Conservation (phyloP, 75 land plant species). For the Picea sitchensis region DNA sequence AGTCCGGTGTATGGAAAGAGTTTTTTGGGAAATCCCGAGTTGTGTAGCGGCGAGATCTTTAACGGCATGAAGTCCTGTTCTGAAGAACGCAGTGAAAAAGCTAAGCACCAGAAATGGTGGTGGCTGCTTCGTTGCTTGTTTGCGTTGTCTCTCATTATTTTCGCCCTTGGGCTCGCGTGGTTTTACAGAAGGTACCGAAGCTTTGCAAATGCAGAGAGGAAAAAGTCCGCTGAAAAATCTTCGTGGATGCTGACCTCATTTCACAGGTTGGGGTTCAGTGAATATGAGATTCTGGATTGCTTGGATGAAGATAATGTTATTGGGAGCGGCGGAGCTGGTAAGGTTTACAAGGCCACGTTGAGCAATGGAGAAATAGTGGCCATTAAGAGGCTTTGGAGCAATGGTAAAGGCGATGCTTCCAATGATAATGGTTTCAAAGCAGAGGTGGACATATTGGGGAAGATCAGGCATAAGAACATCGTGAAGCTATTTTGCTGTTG, state of each 20-base stretch:
- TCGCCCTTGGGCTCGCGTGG: conserved; percentile 39
- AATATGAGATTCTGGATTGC: conserved; percentile 53
- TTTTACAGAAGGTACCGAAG: conserved; percentile 40
- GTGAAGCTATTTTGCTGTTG: conserved; percentile 86
- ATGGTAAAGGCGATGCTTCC: conserved; percentile 13
- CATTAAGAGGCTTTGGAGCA: conserved; percentile 75
- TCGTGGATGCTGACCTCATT: conserved; percentile 78
- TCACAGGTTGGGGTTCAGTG: conserved; percentile 61
- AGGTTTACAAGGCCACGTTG: conserved; percentile 76
- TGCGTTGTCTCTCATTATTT: conserved; percentile 31
- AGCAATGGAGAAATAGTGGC: conserved; percentile 74
- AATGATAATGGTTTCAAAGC: conserved; percentile 67
- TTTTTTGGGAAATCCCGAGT: conserved; percentile 61
- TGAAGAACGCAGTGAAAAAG: too few relatives aligned
- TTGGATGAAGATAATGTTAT: conserved; percentile 83
- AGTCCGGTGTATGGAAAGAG: conserved; percentile 31
- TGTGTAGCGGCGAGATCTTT: conserved; percentile 30
- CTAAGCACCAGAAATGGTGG: background rate
- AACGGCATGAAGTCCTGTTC: conserved; percentile 2
- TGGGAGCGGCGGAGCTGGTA: conserved; percentile 81
- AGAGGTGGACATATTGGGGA: conserved; percentile 84
- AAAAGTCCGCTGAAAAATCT: conserved; percentile 14
- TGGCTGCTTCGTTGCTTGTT: conserved; percentile 42
- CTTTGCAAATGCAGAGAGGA: conserved; percentile 27
- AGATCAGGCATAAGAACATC: conserved; percentile 85